Percentiles rank a stretch among this genome's conserved stretches.
phyloP scores from a whole-genome alignment of 1,284 basidiomycete species.

The Vanrija humicola region DNA sequence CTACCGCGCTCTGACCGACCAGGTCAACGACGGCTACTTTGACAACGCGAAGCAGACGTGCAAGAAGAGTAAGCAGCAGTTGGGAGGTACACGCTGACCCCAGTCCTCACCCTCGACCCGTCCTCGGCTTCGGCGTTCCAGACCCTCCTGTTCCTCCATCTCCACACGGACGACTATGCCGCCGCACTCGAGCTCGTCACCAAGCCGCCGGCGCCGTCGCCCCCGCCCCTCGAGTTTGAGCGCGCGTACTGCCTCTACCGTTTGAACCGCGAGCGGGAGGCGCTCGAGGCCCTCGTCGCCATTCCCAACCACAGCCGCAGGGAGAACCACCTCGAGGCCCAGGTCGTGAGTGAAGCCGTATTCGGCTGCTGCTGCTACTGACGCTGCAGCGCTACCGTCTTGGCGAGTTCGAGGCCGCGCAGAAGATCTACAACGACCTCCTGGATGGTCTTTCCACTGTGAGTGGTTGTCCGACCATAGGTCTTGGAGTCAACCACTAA shows the following conservation, averaged over 20 bases:
- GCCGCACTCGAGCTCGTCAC: constrained; percentile 49
- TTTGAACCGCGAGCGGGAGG: constrained; percentile 66
- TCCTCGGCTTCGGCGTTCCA: constrained; percentile 66
- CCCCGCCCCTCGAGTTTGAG: constrained; percentile 58
- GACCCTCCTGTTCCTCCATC: constrained; percentile 73
- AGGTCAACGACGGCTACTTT: constrained; percentile 77
- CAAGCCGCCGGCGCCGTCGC: constrained; percentile 17
- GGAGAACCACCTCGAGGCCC: constrained; percentile 74
- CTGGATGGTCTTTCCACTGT: constrained; percentile 70
- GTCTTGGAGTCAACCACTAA: not conserved
- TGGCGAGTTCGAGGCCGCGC: constrained; percentile 66
- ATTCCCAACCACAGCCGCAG: constrained; percentile 59
- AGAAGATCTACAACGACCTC: constrained; percentile 71
- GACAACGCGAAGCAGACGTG: constrained; percentile 78
- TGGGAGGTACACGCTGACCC: not conserved
- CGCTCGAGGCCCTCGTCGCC: constrained; percentile 55
- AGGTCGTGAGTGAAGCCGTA: constrained; percentile 59
- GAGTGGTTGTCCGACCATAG: constrained; percentile 13
- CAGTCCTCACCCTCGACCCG: constrained; percentile 69
- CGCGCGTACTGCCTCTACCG: constrained; percentile 76
- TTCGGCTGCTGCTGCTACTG: not conserved
- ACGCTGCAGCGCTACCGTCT: constrained; percentile 64
- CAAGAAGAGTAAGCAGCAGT: constrained; percentile 66
- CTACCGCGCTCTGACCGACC: constrained; percentile 72
- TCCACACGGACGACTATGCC: constrained; percentile 69